phyloP scores from a whole-genome alignment of 2,329 filamentous ascomycete genomes.

The Pseudogymnoascus sp. region DNA sequence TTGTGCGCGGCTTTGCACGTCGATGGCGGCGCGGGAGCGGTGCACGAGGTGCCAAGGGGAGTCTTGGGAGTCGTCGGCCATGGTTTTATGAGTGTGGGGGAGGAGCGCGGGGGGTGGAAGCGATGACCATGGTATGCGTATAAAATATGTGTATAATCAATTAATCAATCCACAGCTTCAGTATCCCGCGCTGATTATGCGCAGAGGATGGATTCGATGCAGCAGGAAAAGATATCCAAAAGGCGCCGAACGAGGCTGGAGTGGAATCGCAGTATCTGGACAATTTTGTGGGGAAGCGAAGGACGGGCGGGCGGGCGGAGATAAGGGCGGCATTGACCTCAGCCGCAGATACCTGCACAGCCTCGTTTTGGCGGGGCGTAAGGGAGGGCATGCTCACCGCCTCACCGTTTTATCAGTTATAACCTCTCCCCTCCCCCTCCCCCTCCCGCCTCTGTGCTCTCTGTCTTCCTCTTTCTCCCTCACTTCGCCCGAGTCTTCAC shows the following conservation, averaged over 20 bases:
- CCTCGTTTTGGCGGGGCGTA: not conserved
- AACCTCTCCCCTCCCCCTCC: not conserved
- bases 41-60: conserved; percentile 11
- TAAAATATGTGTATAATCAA: not conserved
- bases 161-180: not conserved
- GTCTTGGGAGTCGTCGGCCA: not conserved
- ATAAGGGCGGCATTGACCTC: not conserved
- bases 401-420: not conserved
- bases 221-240: not conserved
- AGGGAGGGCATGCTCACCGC: not conserved
- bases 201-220: not conserved
- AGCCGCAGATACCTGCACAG: not conserved
- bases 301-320: not conserved
- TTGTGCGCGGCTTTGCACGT: conserved; percentile 18
- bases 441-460: not conserved
- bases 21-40: conserved; percentile 17
- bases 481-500: not conserved
- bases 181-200: not conserved
- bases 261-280: not conserved
- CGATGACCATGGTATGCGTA: not conserved
- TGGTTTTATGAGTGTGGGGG: not conserved
- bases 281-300: not conserved
- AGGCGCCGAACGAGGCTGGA: not conserved
- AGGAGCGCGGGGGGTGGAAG: not conserved
- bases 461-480: not conserved